These are phyloP conservation scores for Aspergillus neoniger DNA, from an alignment of 2,329 filamentous ascomycete genomes.

Conservation along the genomic window DNA sequence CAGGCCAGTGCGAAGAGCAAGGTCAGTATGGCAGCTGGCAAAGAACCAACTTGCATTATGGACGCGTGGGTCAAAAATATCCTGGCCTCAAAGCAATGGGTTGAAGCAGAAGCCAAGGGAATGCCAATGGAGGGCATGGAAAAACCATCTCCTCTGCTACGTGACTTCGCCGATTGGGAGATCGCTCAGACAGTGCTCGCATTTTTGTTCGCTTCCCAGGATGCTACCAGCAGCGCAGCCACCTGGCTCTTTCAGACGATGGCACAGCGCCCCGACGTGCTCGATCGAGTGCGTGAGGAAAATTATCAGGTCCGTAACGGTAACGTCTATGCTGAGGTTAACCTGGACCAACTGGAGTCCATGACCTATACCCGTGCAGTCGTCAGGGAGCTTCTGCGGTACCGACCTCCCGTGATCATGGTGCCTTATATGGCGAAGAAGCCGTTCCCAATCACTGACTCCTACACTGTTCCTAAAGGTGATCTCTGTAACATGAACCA, in stretches of 20 bases:
- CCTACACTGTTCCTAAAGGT: conserved; percentile 53
- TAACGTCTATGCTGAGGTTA: conserved; percentile 45
- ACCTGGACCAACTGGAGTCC: conserved; percentile 34
- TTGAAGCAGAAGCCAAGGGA: conserved; percentile 69
- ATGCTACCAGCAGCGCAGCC: conserved; percentile 56
- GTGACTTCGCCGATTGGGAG: conserved; percentile 54
- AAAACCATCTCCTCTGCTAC: conserved; percentile 52
- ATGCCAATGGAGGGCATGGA: conserved; percentile 49
- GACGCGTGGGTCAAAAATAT: conserved; percentile 84
- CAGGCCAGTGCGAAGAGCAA: conserved; percentile 85
- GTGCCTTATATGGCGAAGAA: conserved; percentile 55
- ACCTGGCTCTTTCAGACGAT: conserved; percentile 57
- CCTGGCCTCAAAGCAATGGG: conserved; percentile 75
- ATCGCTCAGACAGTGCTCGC: conserved; percentile 56
- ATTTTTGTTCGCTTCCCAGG: conserved; percentile 57
- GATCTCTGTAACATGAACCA: conserved; percentile 39
- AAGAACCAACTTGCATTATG: conserved; percentile 79
- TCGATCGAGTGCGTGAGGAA: conserved; percentile 50
- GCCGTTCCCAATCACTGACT: conserved; percentile 50
- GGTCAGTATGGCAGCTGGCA: conserved; percentile 77
- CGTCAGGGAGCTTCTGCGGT: conserved; percentile 56
- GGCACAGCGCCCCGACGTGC: conserved; percentile 54
- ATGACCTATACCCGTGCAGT: conserved; percentile 57
- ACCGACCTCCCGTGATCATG: conserved; percentile 57
- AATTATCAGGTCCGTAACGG: conserved; percentile 50